Evolutionary conservation across 164 flowering plant genomes (phyloP).

Genomic region (Dillenia suffruticosa): DNA sequence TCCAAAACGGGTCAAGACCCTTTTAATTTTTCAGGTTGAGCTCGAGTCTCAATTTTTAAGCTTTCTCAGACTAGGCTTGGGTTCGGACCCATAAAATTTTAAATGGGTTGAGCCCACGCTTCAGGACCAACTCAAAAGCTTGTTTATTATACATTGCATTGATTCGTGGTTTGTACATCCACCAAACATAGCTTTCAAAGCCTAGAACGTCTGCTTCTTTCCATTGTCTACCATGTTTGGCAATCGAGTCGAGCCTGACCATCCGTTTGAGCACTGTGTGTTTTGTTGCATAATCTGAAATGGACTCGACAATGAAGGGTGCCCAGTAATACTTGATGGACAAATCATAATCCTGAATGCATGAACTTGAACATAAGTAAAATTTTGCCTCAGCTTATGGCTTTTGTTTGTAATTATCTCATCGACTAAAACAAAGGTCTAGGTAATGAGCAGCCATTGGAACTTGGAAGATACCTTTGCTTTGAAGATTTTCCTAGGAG

Average conservation of each 20-base stretch:
- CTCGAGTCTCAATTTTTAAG: too few species aligned
- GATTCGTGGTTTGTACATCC: conserved; percentile 83
- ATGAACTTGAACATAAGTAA: too few species aligned
- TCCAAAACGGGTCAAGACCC: too few species aligned
- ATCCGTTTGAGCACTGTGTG: conserved; percentile 69
- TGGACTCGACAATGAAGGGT: conserved; percentile 88
- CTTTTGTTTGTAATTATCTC: too few species aligned
- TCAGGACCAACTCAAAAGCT: too few species aligned
- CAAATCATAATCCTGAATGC: conserved; percentile 63
- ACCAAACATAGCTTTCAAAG: conserved; percentile 94
- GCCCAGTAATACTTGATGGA: conserved; percentile 90
- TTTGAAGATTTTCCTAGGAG: conserved; percentile 75
- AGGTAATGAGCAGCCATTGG: background rate
- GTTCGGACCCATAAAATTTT: too few species aligned
- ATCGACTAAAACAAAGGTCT: too few species aligned
- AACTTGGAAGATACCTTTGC: conserved; percentile 46
- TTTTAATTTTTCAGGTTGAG: too few species aligned
- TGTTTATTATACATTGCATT: conserved; percentile 69
- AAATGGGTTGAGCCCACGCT: too few species aligned
- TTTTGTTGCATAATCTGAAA: conserved; percentile 84
- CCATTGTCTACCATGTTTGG: conserved; percentile 74
- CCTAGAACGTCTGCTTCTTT: conserved; percentile 68
- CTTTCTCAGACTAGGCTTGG: too few species aligned
- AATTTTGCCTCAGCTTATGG: too few species aligned
- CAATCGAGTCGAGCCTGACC: conserved; percentile 72